Evolutionary conservation across 768 basidiomycete genomes (phyloP), one percentile per base, ranked within the genome.

Genomic region (Leccinellum luteum): DNA sequence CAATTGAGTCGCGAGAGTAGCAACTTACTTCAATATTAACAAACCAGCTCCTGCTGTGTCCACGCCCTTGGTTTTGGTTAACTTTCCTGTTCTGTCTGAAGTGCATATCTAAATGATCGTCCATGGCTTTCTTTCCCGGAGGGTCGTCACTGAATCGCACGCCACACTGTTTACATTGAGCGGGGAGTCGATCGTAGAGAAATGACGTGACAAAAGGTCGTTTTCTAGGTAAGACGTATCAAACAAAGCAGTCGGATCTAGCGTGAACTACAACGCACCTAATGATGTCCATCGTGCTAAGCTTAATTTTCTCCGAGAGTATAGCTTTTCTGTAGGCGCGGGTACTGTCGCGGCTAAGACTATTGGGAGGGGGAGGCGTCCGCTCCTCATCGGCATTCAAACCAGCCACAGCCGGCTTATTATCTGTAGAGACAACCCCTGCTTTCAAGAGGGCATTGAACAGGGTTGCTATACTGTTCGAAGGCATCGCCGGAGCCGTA

Each of bases 81-180:
- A 87, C 85, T 71, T 90, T 90, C 58, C 89, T 83, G 67, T 98
- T 98, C 70, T 96, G 89, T 69, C 87, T 81, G 76, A 97, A 98
- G 73, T 99, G 96, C 89, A 92, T 90, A 71, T 99, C 96, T 65
- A 98, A 80, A 69, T 99, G 97, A 57, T 87, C 84, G 64, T 95
- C 84, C 79, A 94, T 81, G 38, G 76, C 79, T 69, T 85, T 87
- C 75, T 87, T 92, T 59, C 91, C 94, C 53, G 77, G 65, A 27
- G 75, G 69, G 30, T 82, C 85, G 64, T 92, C 90, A 49, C 88
- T 76, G 73, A 95, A 96, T 45, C 96, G 87, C 54, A 91, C 75
- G 17, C 90, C 92, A 76, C 96, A 99, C 67, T 98, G 95, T 74
- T 88, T 93, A 80, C 96, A 99, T 74, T 94, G 89, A 32, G 84